Percentiles rank a stretch among this genome's conserved stretches.
phyloP scores from a whole-genome alignment of 2,329 filamentous ascomycete species.

The Reticulascus tulasneorum region DNA sequence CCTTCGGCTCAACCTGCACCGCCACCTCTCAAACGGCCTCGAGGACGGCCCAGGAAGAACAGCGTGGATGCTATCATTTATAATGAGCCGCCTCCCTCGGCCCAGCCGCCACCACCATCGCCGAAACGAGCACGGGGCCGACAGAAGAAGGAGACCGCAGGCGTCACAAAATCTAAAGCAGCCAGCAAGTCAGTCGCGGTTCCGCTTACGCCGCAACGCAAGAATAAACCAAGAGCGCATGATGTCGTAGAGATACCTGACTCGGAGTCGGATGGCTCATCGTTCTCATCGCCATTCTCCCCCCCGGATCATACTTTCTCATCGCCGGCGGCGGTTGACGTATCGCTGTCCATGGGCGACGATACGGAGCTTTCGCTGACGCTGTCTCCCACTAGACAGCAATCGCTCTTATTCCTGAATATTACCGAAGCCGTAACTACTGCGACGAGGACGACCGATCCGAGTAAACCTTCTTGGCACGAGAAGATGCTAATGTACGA shows the following conservation, averaged over 20 bases:
- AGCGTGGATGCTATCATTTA: conserved; percentile 3
- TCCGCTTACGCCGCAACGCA: conserved; percentile 19
- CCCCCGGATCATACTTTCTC: conserved; percentile 38
- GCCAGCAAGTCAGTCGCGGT: conserved; percentile 7
- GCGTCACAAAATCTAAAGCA: neutral
- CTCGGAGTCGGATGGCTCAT: conserved; percentile 39
- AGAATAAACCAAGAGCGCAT: conserved; percentile 17
- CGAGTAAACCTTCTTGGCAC: conserved; percentile 65
- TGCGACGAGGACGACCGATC: conserved; percentile 46
- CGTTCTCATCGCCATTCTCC: conserved; percentile 27
- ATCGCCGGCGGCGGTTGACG: conserved; percentile 35
- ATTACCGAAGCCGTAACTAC: conserved; percentile 53
- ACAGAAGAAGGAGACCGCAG: conserved; percentile 4
- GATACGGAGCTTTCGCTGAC: conserved; percentile 40
- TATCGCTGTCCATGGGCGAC: conserved; percentile 40
- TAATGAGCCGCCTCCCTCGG: conserved; percentile 30
- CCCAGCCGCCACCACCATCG: conserved; percentile 20
- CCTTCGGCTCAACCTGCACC: conserved; percentile 26
- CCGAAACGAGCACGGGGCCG: conserved; percentile 7
- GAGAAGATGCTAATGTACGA: conserved; percentile 95
- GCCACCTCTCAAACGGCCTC: conserved; percentile 29
- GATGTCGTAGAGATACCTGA: conserved; percentile 46
- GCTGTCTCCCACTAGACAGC: conserved; percentile 31
- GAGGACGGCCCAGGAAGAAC: conserved; percentile 39
- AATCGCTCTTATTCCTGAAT: conserved; percentile 42